A percentile compares a stretch with the other conserved stretches of the same genome.
Evolutionary conservation across 768 basidiomycete species (phyloP).

Genomic region (Gymnopilus junonius): DNA sequence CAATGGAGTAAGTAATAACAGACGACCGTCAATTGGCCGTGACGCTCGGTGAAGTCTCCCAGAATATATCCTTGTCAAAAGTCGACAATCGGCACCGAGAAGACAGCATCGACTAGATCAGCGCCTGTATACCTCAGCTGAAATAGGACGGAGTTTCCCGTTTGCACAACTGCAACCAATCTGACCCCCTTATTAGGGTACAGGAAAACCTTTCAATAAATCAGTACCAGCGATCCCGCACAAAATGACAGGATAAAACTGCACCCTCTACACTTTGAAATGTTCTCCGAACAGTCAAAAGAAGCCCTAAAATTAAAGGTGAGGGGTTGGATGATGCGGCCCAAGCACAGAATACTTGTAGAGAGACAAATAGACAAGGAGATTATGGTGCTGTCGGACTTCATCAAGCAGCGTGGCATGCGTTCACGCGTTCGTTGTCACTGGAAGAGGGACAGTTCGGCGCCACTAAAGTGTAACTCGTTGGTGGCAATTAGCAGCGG

Average conservation of each 20-base stretch:
- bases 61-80: conserved; percentile 9
- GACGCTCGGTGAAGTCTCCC: conserved; percentile 14
- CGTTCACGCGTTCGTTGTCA: not conserved
- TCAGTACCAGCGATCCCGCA: not conserved
- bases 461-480: not conserved
- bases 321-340: not conserved
- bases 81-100: conserved; percentile 9
- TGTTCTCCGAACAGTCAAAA: not conserved
- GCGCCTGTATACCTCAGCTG: not conserved
- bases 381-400: conserved; percentile 7
- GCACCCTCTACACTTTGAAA: not conserved
- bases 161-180: not conserved
- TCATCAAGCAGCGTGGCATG: conserved; percentile 8
- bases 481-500: not conserved
- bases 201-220: not conserved
- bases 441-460: conserved; percentile 1
- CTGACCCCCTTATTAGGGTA: too few relatives aligned
- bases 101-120: not conserved
- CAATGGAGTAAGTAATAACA: not conserved
- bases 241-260: not conserved
- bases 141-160: not conserved
- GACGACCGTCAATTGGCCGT: conserved; percentile 20
- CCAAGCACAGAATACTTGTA: not conserved
- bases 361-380: too few relatives aligned
- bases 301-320: not conserved